Percentiles rank a stretch among this genome's conserved stretches.
Conservation (phyloP, 2,329 filamentous ascomycete species). For the Talaromyces sp. region DNA sequence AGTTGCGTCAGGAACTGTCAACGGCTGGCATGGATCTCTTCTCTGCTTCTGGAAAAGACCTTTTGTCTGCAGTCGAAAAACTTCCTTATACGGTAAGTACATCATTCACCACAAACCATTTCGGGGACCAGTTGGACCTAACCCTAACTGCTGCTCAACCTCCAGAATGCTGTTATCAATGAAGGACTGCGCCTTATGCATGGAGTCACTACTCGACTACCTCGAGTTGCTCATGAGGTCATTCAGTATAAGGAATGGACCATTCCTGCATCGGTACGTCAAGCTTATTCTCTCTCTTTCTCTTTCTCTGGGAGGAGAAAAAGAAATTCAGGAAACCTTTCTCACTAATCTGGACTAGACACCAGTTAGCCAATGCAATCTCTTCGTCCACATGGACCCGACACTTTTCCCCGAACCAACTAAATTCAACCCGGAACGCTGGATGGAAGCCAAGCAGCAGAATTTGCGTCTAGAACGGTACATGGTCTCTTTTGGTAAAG, state of each 20-base stretch:
- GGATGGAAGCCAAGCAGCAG: constrained; percentile 28
- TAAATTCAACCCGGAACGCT: constrained; percentile 35
- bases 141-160: background rate
- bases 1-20: constrained; percentile 26
- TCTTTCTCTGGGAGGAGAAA: too few relatives aligned
- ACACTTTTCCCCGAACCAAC: constrained; percentile 34
- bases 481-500: constrained; percentile 37
- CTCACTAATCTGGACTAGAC: constrained; percentile 22
- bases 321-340: too few relatives aligned
- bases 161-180: constrained; percentile 27
- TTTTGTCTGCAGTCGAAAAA: constrained; percentile 31
- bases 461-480: constrained; percentile 32
- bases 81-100: constrained; percentile 35
- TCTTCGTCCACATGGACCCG: constrained; percentile 33
- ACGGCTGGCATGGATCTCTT: constrained; percentile 20
- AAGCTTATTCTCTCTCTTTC: too few relatives aligned
- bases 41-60: constrained; percentile 20
- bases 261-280: constrained; percentile 24
- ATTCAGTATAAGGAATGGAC: constrained; percentile 29
- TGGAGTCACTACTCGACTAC: constrained; percentile 28
- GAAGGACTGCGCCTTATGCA: constrained; percentile 31
- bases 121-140: too few relatives aligned
- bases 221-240: constrained; percentile 25
- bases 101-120: too few relatives aligned
- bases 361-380: constrained; percentile 36